phyloP scores from a whole-genome alignment of 805 yeast genomes.

The Wickerhamomyces chambardii region DNA sequence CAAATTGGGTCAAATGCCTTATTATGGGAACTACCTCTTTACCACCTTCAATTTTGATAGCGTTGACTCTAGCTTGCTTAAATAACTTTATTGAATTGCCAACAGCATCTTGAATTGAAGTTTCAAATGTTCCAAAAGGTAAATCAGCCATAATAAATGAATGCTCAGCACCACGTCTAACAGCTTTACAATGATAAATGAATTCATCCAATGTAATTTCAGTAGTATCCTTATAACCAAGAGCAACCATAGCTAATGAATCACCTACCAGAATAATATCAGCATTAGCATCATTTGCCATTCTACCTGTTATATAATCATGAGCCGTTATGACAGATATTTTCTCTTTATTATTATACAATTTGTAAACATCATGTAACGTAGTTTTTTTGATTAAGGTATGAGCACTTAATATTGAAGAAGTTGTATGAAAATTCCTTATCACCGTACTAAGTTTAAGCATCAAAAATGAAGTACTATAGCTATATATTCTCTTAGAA shows the following conservation, averaged over 20 bases:
- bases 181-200: slow-evolving; percentile 67
- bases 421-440: neutral
- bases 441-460: no score
- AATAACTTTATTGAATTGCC: slow-evolving; percentile 47
- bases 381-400: slow-evolving; percentile 14
- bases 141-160: slow-evolving; percentile 76
- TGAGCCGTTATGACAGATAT: slow-evolving; percentile 72
- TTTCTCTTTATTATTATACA: slow-evolving; percentile 25
- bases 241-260: slow-evolving; percentile 84
- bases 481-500: no score
- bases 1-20: slow-evolving; percentile 46
- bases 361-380: slow-evolving; percentile 28
- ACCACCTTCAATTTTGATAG: slow-evolving; percentile 84
- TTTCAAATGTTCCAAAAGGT: slow-evolving; percentile 84
- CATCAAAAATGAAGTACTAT: no score
- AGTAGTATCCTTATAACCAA: slow-evolving; percentile 73
- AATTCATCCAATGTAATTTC: slow-evolving; percentile 75
- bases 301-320: slow-evolving; percentile 67
- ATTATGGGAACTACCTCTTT: slow-evolving; percentile 44
- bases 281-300: slow-evolving; percentile 56
- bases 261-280: slow-evolving; percentile 84
- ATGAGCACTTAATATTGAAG: neutral
- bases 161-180: slow-evolving; percentile 54
- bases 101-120: slow-evolving; percentile 52
- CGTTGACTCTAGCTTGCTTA: slow-evolving; percentile 47